Conservation (phyloP, 2,329 filamentous ascomycete genomes). For the Thielaviopsis euricoi region DNA sequence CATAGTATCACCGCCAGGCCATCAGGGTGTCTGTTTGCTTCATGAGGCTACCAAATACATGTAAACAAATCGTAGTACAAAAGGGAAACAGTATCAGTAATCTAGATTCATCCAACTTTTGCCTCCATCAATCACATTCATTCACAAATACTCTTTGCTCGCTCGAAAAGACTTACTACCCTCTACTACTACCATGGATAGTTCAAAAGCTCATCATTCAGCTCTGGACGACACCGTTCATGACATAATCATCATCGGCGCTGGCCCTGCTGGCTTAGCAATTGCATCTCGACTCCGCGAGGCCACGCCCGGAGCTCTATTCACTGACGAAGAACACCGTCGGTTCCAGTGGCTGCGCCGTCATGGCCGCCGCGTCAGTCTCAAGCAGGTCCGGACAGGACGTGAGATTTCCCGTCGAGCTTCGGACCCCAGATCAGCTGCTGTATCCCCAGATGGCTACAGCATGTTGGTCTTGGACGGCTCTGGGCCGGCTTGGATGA, state of each 20-base stretch:
- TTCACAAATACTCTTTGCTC: not conserved
- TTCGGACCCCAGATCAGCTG: not conserved
- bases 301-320: slow-evolving; percentile 58
- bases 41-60: not conserved
- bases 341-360: slow-evolving; percentile 65
- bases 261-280: slow-evolving; percentile 59
- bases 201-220: not conserved
- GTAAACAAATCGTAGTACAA: not conserved
- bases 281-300: slow-evolving; percentile 57
- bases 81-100: not conserved
- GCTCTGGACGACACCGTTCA: slow-evolving; percentile 15
- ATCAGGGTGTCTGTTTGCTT: not conserved
- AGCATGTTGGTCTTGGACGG: slow-evolving; percentile 51
- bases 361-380: slow-evolving; percentile 40
- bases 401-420: slow-evolving; percentile 16
- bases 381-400: slow-evolving; percentile 29
- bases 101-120: not conserved
- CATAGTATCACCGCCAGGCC: not conserved
- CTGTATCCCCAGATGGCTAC: slow-evolving; percentile 16
- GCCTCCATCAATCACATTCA: not conserved
- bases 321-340: slow-evolving; percentile 69
- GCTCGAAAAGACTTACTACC: not conserved
- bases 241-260: slow-evolving; percentile 59
- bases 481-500: slow-evolving; percentile 47
- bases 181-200: not conserved